A percentile compares a stretch with the other conserved stretches of the same genome.
phyloP scores from a whole-genome alignment of 371 early-diverging fungal genomes.

The Apophysomyces variabilis region DNA sequence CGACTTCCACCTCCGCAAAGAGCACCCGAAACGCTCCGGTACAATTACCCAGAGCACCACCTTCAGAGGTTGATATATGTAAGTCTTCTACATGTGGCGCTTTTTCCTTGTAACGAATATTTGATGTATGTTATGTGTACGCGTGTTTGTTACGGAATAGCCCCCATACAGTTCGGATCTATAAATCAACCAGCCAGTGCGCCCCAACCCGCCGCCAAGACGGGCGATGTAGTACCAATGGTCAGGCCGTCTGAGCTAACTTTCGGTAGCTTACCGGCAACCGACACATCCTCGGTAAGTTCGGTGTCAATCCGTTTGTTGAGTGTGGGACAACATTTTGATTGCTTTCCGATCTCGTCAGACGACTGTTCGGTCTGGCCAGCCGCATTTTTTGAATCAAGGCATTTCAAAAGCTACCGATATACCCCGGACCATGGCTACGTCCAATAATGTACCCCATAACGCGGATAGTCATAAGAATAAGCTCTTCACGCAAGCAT shows the following conservation, averaged over 20 bases:
- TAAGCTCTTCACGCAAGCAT: conserved; percentile 18
- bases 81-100: background rate
- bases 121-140: conserved; percentile 6
- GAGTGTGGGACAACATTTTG: background rate
- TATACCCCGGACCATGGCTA: conserved; percentile 2
- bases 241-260: conserved; percentile 35
- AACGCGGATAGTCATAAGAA: conserved; percentile 15
- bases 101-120: background rate
- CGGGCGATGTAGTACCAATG: conserved; percentile 23
- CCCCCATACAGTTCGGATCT: conserved; percentile 64
- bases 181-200: conserved; percentile 44
- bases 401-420: background rate
- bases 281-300: conserved; percentile 42
- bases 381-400: background rate
- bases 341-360: conserved; percentile 11
- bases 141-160: conserved; percentile 11
- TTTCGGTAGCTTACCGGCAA: conserved; percentile 51
- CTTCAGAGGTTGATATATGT: conserved; percentile 38
- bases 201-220: conserved; percentile 21
- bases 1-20: conserved; percentile 18
- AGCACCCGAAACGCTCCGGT: conserved; percentile 36
- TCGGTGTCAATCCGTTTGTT: background rate
- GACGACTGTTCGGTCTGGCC: background rate
- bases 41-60: conserved; percentile 50
- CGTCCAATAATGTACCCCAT: conserved; percentile 2